Conservation (phyloP, 2,329 filamentous ascomycete genomes). For the Diaporthe caulivora region DNA sequence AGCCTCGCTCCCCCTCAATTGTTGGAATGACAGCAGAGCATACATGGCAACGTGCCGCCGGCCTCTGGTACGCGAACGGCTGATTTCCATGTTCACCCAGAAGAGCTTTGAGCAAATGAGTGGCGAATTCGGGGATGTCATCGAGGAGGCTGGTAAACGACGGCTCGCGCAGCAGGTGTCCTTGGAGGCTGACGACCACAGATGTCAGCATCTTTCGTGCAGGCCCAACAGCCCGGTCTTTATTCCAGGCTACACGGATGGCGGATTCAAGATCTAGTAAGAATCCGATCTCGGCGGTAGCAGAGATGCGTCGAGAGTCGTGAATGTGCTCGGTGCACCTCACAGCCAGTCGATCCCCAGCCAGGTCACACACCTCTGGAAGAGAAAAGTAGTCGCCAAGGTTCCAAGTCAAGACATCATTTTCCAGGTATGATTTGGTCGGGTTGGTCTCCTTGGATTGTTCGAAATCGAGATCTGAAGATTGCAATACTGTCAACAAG, state of each 20-base stretch:
- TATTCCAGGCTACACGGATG: neutral
- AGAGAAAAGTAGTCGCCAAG: neutral
- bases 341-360: rapidly evolving
- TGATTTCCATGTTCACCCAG: neutral
- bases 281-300: neutral
- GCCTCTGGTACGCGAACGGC: no score
- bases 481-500: neutral
- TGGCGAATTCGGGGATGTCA: neutral
- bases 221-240: neutral
- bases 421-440: neutral
- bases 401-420: neutral
- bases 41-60: no score
- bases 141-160: neutral
- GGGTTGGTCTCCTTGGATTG: neutral
- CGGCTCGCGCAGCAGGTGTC: neutral
- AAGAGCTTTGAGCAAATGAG: neutral
- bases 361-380: neutral
- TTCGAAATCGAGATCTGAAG: neutral
- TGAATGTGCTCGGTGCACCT: no score
- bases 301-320: neutral
- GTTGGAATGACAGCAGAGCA: no score
- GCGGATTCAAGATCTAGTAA: constrained; percentile 4
- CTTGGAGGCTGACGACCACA: neutral
- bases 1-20: no score
- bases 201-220: neutral